phyloP scores from a whole-genome alignment of 441 rosid species.

The Erodium texanum region DNA sequence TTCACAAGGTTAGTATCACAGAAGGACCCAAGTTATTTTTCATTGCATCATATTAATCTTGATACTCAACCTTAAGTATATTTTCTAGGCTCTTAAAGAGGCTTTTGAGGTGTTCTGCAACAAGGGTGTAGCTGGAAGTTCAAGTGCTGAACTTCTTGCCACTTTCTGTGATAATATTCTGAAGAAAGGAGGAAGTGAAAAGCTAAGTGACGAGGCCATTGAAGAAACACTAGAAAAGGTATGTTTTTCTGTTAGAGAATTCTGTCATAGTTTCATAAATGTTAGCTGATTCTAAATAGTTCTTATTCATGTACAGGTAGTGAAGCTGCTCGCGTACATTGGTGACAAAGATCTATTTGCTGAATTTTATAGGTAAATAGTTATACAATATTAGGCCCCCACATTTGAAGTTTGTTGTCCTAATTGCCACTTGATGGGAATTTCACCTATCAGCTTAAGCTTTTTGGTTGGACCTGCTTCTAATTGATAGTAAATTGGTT shows the following conservation, averaged over 20 bases:
- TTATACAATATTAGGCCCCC: too few species aligned
- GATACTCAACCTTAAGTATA: not conserved
- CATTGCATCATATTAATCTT: constrained; percentile 8
- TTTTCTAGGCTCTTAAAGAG: constrained; percentile 43
- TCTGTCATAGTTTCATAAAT: not conserved
- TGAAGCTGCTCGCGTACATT: constrained; percentile 66
- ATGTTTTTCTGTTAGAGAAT: not conserved
- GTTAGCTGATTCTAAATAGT: not conserved
- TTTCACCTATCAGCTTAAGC: not conserved
- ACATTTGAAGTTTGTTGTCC: not conserved
- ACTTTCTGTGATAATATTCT: constrained; percentile 86
- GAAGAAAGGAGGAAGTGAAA: constrained; percentile 90
- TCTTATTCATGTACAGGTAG: constrained; percentile 42
- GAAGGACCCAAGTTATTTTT: not conserved
- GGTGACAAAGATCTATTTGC: constrained; percentile 91
- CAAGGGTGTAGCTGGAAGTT: constrained; percentile 74
- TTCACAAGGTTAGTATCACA: constrained; percentile 35
- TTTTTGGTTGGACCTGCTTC: not conserved
- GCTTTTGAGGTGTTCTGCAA: constrained; percentile 93
- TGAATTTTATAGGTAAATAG: constrained; percentile 68
- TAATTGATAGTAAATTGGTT: not conserved
- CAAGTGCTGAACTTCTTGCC: constrained; percentile 87
- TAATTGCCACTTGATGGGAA: not conserved
- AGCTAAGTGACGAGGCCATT: constrained; percentile 86
- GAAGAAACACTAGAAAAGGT: constrained; percentile 98